Evolutionary conservation across 2,329 filamentous ascomycete genomes (phyloP).

Genomic region (Sclerotinia sclerotiorum): DNA sequence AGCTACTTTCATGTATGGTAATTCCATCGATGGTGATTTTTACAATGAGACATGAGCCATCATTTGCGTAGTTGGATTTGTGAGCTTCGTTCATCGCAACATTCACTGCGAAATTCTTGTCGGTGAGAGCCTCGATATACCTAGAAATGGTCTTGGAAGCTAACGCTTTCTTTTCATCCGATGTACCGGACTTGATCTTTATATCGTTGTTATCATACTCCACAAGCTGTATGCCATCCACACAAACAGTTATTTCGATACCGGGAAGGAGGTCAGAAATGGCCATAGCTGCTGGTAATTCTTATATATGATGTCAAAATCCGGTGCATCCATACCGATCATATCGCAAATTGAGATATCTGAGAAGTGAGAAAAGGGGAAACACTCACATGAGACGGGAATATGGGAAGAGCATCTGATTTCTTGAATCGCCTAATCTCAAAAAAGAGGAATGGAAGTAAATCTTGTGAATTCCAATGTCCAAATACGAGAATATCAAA

Average conservation of each 20-base stretch:
- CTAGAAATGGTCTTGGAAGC: slow-evolving; percentile 2
- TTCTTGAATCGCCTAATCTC: background rate
- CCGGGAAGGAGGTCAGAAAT: background rate
- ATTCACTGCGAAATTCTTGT: background rate
- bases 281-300: background rate
- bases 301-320: background rate
- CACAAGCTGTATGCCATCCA: background rate
- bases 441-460: background rate
- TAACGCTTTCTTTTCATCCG: background rate
- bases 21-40: background rate
- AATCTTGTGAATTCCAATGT: background rate
- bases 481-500: background rate
- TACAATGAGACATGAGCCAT: background rate
- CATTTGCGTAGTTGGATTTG: background rate
- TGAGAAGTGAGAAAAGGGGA: background rate
- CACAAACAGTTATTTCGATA: background rate
- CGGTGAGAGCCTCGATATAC: background rate
- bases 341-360: background rate
- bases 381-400: background rate
- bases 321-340: background rate
- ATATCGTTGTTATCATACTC: slow-evolving; percentile 16
- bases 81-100: background rate
- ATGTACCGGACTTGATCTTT: background rate
- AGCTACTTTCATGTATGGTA: too few relatives aligned
- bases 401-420: background rate